phyloP scores from a whole-genome alignment of 257 asterid genomes.

The Solanum bulbocastanum region DNA sequence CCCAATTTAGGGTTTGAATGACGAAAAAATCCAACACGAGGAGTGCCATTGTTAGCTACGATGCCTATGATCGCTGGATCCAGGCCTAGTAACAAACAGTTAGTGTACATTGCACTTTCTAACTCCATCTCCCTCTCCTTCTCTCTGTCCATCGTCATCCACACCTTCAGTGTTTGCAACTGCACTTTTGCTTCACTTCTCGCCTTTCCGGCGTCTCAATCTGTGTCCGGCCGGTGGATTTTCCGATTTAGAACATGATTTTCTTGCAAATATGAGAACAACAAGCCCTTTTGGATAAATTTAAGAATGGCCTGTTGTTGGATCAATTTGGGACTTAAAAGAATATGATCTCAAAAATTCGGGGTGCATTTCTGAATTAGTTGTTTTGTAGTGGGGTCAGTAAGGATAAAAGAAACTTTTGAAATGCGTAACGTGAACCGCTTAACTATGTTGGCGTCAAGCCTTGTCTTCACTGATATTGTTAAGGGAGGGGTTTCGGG shows the following conservation, averaged over 20 bases:
- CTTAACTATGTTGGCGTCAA: neutral
- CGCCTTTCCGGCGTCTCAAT: neutral
- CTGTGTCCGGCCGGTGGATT: neutral
- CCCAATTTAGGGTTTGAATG: conserved; percentile 98
- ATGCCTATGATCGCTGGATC: conserved; percentile 89
- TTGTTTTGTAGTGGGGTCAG: conserved; percentile 7
- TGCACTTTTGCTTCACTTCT: neutral
- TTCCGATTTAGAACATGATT: neutral
- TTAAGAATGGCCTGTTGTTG: neutral
- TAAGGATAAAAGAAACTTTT: conserved; percentile 20
- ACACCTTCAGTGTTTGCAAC: conserved; percentile 6
- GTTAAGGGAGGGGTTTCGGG: no score
- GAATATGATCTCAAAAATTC: neutral
- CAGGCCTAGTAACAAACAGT: conserved; percentile 86
- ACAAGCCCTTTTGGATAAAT: neutral
- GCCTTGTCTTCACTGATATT: neutral
- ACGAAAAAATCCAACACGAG: conserved; percentile 88
- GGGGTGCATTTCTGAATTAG: neutral
- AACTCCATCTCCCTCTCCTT: conserved; percentile 99
- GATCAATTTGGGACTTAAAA: neutral
- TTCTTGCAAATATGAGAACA: neutral
- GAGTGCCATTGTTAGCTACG: conserved; percentile 78
- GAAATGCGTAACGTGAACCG: conserved; percentile 26
- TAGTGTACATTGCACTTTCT: conserved; percentile 99
- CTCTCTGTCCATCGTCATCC: conserved; percentile 97